phyloP scores from a whole-genome alignment of 2,329 filamentous ascomycete species.

The Penicillium aurantiogriseum region DNA sequence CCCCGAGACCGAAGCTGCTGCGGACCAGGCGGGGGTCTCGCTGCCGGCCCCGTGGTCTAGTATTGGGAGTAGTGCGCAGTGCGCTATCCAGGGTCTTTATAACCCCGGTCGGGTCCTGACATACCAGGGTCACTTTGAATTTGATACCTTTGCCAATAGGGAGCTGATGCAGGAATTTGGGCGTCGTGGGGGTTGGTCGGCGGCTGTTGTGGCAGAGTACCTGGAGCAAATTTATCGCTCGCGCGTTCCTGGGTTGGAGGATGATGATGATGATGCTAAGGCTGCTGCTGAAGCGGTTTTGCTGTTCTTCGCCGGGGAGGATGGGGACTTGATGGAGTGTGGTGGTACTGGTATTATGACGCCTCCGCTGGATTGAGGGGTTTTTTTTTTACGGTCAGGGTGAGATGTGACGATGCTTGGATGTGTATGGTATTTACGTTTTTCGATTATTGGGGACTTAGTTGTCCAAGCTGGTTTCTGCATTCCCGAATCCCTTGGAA shows the following conservation, averaged over 20 bases:
- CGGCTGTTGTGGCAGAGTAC: slow-evolving; percentile 13
- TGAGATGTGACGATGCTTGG: not conserved
- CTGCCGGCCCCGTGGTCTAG: slow-evolving; percentile 32
- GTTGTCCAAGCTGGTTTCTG: not conserved
- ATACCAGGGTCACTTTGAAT: slow-evolving; percentile 36
- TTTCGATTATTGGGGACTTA: not conserved
- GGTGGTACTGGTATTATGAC: slow-evolving; percentile 22
- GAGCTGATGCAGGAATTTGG: slow-evolving; percentile 28
- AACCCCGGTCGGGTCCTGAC: slow-evolving; percentile 30
- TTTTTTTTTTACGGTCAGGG: not conserved
- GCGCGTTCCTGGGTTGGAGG: slow-evolving; percentile 16
- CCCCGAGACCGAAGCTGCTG: not conserved
- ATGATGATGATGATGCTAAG: slow-evolving; percentile 32
- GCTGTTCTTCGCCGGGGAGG: slow-evolving; percentile 30
- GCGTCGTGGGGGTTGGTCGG: slow-evolving; percentile 23
- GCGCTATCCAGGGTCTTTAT: slow-evolving; percentile 33
- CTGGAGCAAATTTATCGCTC: slow-evolving; percentile 23
- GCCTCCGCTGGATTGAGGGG: slow-evolving; percentile 17
- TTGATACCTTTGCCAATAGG: slow-evolving; percentile 28
- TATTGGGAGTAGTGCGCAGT: slow-evolving; percentile 28
- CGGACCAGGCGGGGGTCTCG: not conserved
- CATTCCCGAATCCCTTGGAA: not conserved
- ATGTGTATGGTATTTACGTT: not conserved
- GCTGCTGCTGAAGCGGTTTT: slow-evolving; percentile 35
- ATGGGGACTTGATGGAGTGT: not conserved